Base-by-base conservation (phyloP, 2,329 filamentous ascomycete species). In the Neophaeococcomyces mojaviensis region DNA sequence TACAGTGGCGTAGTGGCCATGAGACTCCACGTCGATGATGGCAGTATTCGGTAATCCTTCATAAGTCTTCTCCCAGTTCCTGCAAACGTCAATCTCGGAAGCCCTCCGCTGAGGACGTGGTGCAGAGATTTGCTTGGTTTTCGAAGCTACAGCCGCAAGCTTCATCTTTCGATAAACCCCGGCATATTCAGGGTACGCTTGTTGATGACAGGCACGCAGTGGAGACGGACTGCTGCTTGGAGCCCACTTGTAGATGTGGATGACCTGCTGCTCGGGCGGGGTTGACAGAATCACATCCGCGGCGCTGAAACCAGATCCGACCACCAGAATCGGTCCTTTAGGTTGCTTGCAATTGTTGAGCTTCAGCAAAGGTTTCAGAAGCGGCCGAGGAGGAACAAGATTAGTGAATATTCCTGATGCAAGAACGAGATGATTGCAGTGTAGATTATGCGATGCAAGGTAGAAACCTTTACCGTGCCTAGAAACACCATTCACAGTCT, bases 171-270 rank as follows among this genome's bases (percentile, higher is more conserved):
- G 68, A 52, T 81, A 80, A 1, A 81, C 67, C 7, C 71, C 69
- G 1, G 78, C 77, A 56, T 81, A 81, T 50, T 81, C 78, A 0
- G 78, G 77, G 55, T 81, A 81, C 24, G 77, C 77, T 36, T 75
- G 71, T 38, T 76, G 72, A 55, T 81, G 78, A 48, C 78, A 81
- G 31, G 71, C 70, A 16, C 73, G 71, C 10, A 81, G 61, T 2
- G 77, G 78, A 1, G 76, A 79, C 0, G 77, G 76, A 15, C 69
- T 67, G 4, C 64, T 67, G 7, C 76, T 67, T 0, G 76, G 74
- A n/a, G 69, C 67, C 78, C 78, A 81, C 57, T 74, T 74, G 59
- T 73, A 81, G 43, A 79, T 58, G 54, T 81, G 78, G n/a, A 81
- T 61, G 35, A 81, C 71, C 44, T 68, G 73, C 38, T 72, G 72